phyloP scores from a whole-genome alignment of 139 green algal species.

The Pycnococcus provasolii region DNA sequence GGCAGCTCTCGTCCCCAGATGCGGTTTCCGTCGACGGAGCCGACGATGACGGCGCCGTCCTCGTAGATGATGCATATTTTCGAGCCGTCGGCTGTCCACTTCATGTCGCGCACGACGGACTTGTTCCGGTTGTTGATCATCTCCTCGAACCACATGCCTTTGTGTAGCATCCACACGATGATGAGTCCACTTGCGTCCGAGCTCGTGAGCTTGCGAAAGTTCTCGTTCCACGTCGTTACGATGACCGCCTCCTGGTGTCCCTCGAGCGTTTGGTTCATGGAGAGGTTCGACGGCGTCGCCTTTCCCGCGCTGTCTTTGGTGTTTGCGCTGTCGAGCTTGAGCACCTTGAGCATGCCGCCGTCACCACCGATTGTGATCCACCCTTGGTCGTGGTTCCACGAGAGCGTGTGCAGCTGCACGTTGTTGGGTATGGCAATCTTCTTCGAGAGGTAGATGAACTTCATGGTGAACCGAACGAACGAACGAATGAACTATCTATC shows the following conservation, averaged over 20 bases:
- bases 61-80: constrained; percentile 77
- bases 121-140: constrained; percentile 76
- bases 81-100: constrained; percentile 61
- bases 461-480: constrained; percentile 10
- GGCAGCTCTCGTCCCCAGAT: constrained; percentile 62
- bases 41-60: constrained; percentile 73
- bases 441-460: constrained; percentile 60
- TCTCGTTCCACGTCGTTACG: constrained; percentile 55
- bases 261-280: constrained; percentile 65
- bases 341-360: constrained; percentile 64
- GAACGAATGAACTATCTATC: neutral
- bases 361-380: constrained; percentile 69
- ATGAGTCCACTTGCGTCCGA: constrained; percentile 67
- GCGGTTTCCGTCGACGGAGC: constrained; percentile 58
- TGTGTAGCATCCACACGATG: constrained; percentile 75
- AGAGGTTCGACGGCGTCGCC: constrained; percentile 30
- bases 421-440: constrained; percentile 74
- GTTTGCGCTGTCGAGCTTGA: constrained; percentile 20
- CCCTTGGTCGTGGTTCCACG: constrained; percentile 56
- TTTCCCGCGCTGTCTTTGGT: neutral
- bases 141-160: constrained; percentile 73
- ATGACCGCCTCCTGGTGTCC: constrained; percentile 55
- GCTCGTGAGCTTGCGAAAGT: constrained; percentile 66
- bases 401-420: constrained; percentile 49
- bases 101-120: constrained; percentile 60